A percentile compares a stretch with the other conserved stretches of the same genome.
Conservation (phyloP, 83 land plant species). For the Picea engelmannii region DNA sequence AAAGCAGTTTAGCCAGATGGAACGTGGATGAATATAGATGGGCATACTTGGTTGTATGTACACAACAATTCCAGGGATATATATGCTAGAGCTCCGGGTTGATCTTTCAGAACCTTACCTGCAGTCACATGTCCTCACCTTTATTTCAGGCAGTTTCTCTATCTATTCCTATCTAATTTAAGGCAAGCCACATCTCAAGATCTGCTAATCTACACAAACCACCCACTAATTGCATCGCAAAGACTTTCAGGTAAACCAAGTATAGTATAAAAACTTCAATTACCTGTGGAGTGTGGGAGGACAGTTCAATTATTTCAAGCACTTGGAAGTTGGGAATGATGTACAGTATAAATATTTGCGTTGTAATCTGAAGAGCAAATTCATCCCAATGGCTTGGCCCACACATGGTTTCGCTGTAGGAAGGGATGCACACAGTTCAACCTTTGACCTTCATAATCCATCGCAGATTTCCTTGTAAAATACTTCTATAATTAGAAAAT, state of each 20-base stretch:
- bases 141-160: not conserved
- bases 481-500: not conserved
- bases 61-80: not conserved
- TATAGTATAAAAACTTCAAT: not conserved
- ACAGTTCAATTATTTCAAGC: not conserved
- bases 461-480: not conserved
- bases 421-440: not conserved
- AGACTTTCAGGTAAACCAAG: not conserved
- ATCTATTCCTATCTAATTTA: not conserved
- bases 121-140: no score
- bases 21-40: not conserved
- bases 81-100: no score
- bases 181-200: not conserved
- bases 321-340: no score
- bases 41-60: not conserved
- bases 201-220: not conserved
- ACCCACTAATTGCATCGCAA: not conserved
- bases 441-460: not conserved
- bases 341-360: no score
- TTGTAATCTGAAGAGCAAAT: no score
- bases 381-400: no score
- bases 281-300: not conserved
- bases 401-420: no score
- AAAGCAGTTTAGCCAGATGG: no score
- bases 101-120: no score